Evolutionary conservation across 306 rosid genomes (phyloP), one percentile per base, ranked within the genome.

Genomic region (Ceratonia siliqua): DNA sequence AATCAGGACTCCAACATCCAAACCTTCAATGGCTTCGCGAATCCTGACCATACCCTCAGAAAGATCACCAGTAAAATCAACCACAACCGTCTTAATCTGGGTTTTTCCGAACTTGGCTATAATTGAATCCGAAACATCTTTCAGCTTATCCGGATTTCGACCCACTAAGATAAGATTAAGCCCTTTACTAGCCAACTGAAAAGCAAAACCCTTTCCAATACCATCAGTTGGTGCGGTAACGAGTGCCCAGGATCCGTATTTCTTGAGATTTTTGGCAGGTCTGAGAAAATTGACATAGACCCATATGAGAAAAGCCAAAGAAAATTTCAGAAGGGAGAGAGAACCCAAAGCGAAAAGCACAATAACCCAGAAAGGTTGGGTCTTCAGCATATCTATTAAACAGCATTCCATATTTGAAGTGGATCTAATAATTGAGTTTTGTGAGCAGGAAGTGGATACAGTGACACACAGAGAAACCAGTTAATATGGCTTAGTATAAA

Each of bases 171-270:
- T 63, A 27, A 92, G 87, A 76, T 90, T 90, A 57, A 92, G 70
- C 11, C 96, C 92, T 27, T 81, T 85, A 11, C 91, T 84, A 13
- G 97, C 96, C 41, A 92, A 79, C 61, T 92, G 84, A 53, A 90
- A 92, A 1, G 96, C 94, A 62, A 89, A 92, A 77, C 82, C 87
- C 38, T 85, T 92, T 24, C 97, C 97, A 42, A 92, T 85, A 53
- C 96, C 96, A 24, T 89, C 94, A 21, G 96, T 88, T 67, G 94
- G 91, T 8, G 94, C 93, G 0, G 96, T 90, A 1, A 92, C 86
- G 20, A 92, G 59, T 0, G 94, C 96, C 97, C 96, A 89, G 38
- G 97, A 83, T 52, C 97, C 97, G 55, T 88, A 90, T 35, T 80
- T 83, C 63, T 42, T 83, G 53, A 92, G 96, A 35, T 90, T 83